A percentile compares a stretch with the other conserved stretches of the same genome.
Evolutionary conservation across 1,139 yeast genomes (phyloP).

Genomic region (Candida frijolesensis): DNA sequence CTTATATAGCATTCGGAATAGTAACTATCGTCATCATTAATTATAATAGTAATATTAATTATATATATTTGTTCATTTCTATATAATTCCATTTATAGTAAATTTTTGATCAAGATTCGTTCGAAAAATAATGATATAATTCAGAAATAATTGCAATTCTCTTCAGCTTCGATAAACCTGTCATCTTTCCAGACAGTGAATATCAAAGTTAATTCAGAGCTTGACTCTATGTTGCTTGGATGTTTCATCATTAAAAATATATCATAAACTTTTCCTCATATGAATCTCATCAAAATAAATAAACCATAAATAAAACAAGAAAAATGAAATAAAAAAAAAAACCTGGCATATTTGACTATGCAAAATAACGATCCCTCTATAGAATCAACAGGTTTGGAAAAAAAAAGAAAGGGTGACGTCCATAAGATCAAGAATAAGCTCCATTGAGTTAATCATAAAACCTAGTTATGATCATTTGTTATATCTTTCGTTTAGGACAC

Average conservation of each 20-base stretch:
- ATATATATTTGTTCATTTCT: slow-evolving; percentile 1
- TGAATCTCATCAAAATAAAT: neutral
- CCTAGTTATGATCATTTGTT: slow-evolving; percentile 54
- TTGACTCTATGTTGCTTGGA: slow-evolving; percentile 89
- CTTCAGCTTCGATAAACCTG: slow-evolving; percentile 35
- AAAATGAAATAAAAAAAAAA: slow-evolving; percentile 17
- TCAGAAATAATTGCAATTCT: slow-evolving; percentile 45
- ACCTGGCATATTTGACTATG: slow-evolving; percentile 77
- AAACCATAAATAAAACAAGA: slow-evolving; percentile 5
- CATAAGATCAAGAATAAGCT: slow-evolving; percentile 81
- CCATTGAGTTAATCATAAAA: slow-evolving; percentile 74
- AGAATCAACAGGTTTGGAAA: slow-evolving; percentile 30
- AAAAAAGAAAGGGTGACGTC: slow-evolving; percentile 37
- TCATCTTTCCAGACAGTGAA: slow-evolving; percentile 53
- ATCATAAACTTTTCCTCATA: neutral
- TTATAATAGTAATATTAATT: neutral
- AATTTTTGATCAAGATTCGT: slow-evolving; percentile 3
- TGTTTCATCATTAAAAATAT: slow-evolving; percentile 64
- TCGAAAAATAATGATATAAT: slow-evolving; percentile 10
- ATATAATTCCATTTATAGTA: slow-evolving; percentile 3
- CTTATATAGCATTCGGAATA: too few species aligned
- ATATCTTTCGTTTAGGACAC: slow-evolving; percentile 77
- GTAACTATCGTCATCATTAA: too few species aligned
- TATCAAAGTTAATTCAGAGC: slow-evolving; percentile 62
- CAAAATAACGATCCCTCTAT: slow-evolving; percentile 23